Conservation (phyloP, 805 yeast genomes). For the Torulaspora franciscae region DNA sequence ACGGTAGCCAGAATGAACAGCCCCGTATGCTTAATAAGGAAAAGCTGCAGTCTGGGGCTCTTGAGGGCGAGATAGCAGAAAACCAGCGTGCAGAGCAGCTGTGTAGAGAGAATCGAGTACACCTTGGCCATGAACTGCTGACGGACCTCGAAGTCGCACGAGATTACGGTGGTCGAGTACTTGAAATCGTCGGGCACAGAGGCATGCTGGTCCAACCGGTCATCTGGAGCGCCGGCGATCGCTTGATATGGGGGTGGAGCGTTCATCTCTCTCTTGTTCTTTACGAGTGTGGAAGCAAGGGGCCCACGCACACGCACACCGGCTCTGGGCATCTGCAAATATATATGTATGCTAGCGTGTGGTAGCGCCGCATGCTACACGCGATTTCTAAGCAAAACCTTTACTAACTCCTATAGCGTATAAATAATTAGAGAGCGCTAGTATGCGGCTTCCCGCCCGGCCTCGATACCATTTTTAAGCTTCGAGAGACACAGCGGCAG, state of each 20-base stretch:
- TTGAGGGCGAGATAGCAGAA: conserved; percentile 23
- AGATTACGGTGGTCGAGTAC: conserved; percentile 68
- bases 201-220: neutral
- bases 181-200: conserved; percentile 70
- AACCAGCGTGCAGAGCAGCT: conserved; percentile 56
- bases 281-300: no score
- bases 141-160: conserved; percentile 71
- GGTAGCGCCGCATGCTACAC: no score
- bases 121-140: conserved; percentile 75
- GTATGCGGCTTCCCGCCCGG: conserved; percentile 12
- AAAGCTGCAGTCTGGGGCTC: conserved; percentile 29
- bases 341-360: no score
- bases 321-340: no score
- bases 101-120: conserved; percentile 62
- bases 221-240: neutral
- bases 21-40: conserved; percentile 59
- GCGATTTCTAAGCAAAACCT: no score
- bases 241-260: neutral
- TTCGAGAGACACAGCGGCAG: conserved; percentile 26
- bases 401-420: no score
- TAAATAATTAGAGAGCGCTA: no score
- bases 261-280: neutral
- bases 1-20: conserved; percentile 50
- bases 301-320: no score
- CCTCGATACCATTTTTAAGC: conserved; percentile 21